Evolutionary conservation across 1,284 basidiomycete species (phyloP).

Genomic region (Taiwanofungus camphoratus): DNA sequence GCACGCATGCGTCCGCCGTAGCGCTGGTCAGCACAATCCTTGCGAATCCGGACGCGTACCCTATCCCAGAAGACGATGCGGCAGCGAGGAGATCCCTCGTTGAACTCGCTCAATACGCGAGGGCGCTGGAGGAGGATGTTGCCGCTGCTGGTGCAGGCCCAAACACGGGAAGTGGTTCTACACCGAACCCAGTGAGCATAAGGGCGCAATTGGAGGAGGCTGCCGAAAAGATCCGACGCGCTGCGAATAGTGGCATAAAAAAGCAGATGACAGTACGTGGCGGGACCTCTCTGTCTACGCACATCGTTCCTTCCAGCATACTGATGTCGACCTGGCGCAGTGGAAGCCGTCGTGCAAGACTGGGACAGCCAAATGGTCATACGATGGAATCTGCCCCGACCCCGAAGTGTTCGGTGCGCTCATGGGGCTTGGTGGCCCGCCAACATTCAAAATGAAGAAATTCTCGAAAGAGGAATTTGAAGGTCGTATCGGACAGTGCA

Average conservation of each 20-base stretch:
- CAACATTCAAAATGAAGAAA: conserved; percentile 51
- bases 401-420: conserved; percentile 46
- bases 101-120: conserved; percentile 40
- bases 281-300: conserved; percentile 3
- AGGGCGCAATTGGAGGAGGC: conserved; percentile 36
- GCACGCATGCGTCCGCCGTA: conserved; percentile 29
- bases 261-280: conserved; percentile 45
- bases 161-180: conserved; percentile 13
- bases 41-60: conserved; percentile 29
- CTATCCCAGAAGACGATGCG: conserved; percentile 31
- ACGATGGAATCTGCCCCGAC: conserved; percentile 51
- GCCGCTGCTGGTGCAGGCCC: conserved; percentile 8
- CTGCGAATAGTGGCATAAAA: conserved; percentile 44
- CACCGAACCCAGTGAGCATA: conserved; percentile 33
- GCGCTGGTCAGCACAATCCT: conserved; percentile 34
- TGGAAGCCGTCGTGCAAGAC: conserved; percentile 51
- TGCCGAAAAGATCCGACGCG: conserved; percentile 41
- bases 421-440: conserved; percentile 39
- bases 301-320: not conserved
- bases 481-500: conserved; percentile 29
- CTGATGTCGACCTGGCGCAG: conserved; percentile 23
- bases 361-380: conserved; percentile 43
- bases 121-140: conserved; percentile 33
- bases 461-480: conserved; percentile 40
- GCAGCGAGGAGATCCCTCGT: conserved; percentile 29